Evolutionary conservation across 305 asterid species (phyloP), one percentile per base, ranked within the genome.

Genomic region (Solanum aculeatissimum): DNA sequence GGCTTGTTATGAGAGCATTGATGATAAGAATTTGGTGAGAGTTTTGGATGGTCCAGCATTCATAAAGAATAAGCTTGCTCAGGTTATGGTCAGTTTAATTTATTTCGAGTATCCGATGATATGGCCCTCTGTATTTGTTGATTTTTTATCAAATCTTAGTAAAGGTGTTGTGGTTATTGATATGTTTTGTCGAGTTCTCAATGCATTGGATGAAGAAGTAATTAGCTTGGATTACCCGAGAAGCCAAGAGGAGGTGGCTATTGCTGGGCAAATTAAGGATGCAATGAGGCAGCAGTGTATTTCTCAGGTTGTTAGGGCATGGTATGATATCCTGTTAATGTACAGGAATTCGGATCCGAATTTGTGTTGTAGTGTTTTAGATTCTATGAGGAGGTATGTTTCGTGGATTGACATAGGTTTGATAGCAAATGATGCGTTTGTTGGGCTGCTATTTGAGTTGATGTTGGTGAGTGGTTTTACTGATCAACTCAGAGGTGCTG

Each of bases 261-360:
- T 88, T 15, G 92, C 98, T 0, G 93, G 90, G 85, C 90, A 94
- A 88, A 88, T 95, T 79, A 95, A 97, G 91, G 98, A 95, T 81
- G 95, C 97, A 1, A 97, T 97, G 98, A 92, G 98, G 92, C 93
- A 89, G 65, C 98, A 97, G 83, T 97, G 99, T 81, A 92, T 94
- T 87, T 87, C 92, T 75, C 98, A 95, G 89, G 89, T 97, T 81
- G 99, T 94, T 45, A 68, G 92, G 84, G 95, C 91, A 0, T 97
- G 98, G 95, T 97, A 93, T 55, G 91, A 92, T 72, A 91, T 97
- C 83, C 86, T 92, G 47, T 84, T 86, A 2, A 83, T 88, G 91
- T 97, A 93, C 81, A 93, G 89, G 91, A 89, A 88, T 87, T 91
- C 95, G 2, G 94, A 93, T 66, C 86, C 93, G 3, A 96, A 94